Evolutionary conservation across 495 filamentous ascomycete genomes (phyloP), one percentile per base, ranked within the genome.

Genomic region (Trichodelitschia bisporula): DNA sequence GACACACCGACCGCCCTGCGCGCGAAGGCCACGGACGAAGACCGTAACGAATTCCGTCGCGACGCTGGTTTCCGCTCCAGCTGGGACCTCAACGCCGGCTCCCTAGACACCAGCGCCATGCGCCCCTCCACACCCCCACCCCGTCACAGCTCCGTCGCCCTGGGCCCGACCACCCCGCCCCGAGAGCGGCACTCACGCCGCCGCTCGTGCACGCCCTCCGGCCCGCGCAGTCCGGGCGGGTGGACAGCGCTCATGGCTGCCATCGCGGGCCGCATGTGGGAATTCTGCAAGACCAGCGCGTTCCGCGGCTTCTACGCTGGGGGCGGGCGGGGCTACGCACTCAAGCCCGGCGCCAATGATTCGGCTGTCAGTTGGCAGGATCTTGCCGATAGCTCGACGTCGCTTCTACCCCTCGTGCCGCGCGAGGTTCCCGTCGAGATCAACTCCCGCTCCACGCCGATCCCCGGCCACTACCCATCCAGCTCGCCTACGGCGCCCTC

Each of bases 261-360:
- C 14, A 8, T 18, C 11, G 58, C 55, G 1, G 76, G 76, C 4
- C 83, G 71, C 46, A 67, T 86, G 5, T 77, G 75, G 57, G 63
- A 80, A 42, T 79, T 89, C 36, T 86, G 79, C 58, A 73, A 58
- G 42, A 56, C 58, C 1, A 63, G 66, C 6, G 63, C 72, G 0
- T 83, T 92, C 44, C 55, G 59, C 28, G 82, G 82, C 0, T 92
- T 92, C 50, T 71, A 83, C 33, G 75, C 79, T 10, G 82, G 78
- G 15, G 79, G 74, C 12, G 82, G 80, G 3, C 57, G 53, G 21
- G 73, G 67, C 10, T 90, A 79, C 41, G 53, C 61, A 5, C 48
- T 41, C 18, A 18, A 36, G 12, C 11, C 30, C 2, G 27, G 36
- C 19, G 35, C 19, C 31, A 25, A 27, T 15, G 14, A 30, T 5